Evolutionary conservation across 2,329 filamentous ascomycete species (phyloP).

Genomic region (Furcasterigmium sp.): DNA sequence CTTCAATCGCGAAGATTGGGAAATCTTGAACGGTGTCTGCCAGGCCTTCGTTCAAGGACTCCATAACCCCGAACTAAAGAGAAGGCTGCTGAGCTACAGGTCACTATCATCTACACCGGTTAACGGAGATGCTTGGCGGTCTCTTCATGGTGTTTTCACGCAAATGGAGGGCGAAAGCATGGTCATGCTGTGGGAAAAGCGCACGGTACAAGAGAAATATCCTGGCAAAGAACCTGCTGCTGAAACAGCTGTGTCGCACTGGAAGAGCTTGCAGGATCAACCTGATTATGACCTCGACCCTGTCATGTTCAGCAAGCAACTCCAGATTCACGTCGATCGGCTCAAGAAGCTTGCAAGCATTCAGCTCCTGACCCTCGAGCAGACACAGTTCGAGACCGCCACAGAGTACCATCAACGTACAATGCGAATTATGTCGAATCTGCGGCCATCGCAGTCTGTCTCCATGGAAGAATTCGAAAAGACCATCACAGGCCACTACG

Average conservation of each 20-base stretch:
- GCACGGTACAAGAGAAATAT: slow-evolving; percentile 26
- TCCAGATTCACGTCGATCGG: slow-evolving; percentile 40
- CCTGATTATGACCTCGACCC: slow-evolving; percentile 38
- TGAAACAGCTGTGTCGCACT: slow-evolving; percentile 32
- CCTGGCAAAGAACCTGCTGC: slow-evolving; percentile 29
- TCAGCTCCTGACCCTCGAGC: slow-evolving; percentile 47
- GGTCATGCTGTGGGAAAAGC: slow-evolving; percentile 38
- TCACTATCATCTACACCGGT: slow-evolving; percentile 22
- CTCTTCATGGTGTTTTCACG: slow-evolving; percentile 46
- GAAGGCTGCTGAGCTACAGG: slow-evolving; percentile 37
- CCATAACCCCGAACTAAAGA: slow-evolving; percentile 36
- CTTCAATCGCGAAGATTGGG: slow-evolving; percentile 38
- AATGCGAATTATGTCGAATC: slow-evolving; percentile 19
- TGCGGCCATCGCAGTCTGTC: slow-evolving; percentile 14
- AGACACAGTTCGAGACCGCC: slow-evolving; percentile 47
- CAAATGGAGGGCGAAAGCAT: slow-evolving; percentile 54
- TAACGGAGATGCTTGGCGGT: slow-evolving; percentile 22
- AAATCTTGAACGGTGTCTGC: slow-evolving; percentile 45
- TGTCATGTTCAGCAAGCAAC: slow-evolving; percentile 44
- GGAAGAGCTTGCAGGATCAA: slow-evolving; percentile 38
- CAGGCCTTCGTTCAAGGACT: slow-evolving; percentile 51
- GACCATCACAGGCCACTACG: slow-evolving; percentile 37
- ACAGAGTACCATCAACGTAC: slow-evolving; percentile 32
- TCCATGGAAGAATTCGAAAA: slow-evolving; percentile 2
- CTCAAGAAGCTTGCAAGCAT: slow-evolving; percentile 48